Conservation (phyloP, 2,329 filamentous ascomycete species). For the Chrysoporthe cubensis region DNA sequence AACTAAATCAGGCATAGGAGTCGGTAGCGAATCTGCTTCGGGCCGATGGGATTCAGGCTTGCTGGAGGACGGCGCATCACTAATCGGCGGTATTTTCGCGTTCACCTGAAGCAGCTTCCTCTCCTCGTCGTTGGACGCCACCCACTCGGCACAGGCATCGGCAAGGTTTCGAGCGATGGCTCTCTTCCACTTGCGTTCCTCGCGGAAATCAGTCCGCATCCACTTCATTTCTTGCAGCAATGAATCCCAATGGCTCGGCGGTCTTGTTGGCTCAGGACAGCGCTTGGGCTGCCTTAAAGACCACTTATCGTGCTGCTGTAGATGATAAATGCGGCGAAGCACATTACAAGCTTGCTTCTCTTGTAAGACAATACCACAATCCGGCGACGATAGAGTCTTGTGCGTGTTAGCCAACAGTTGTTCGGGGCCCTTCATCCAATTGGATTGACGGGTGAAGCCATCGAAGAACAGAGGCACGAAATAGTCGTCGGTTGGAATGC, state of each 20-base stretch:
- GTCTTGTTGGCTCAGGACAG: slow-evolving; percentile 77
- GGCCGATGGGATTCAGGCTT: slow-evolving; percentile 6
- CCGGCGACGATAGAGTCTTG: slow-evolving; percentile 86
- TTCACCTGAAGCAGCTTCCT: slow-evolving; percentile 71
- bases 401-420: slow-evolving; percentile 80
- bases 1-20: slow-evolving; percentile 70
- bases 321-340: slow-evolving; percentile 81
- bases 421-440: slow-evolving; percentile 66
- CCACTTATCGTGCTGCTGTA: slow-evolving; percentile 93
- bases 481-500: slow-evolving; percentile 60
- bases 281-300: slow-evolving; percentile 87
- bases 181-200: slow-evolving; percentile 94
- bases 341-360: slow-evolving; percentile 89
- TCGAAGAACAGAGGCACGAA: slow-evolving; percentile 66
- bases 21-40: slow-evolving; percentile 41
- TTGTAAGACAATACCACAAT: slow-evolving; percentile 80
- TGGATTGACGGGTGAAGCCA: slow-evolving; percentile 57
- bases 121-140: slow-evolving; percentile 65
- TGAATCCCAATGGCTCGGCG: slow-evolving; percentile 81
- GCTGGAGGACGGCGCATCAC: slow-evolving; percentile 17
- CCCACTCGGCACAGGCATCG: slow-evolving; percentile 82
- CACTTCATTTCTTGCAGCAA: slow-evolving; percentile 91
- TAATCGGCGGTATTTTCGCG: slow-evolving; percentile 49
- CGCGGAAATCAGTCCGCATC: slow-evolving; percentile 95
- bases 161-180: slow-evolving; percentile 80